A percentile compares a stretch with the other conserved stretches of the same genome.
Conservation (phyloP, 352 stramenopile species). For the Phytophthora nicotianae region DNA sequence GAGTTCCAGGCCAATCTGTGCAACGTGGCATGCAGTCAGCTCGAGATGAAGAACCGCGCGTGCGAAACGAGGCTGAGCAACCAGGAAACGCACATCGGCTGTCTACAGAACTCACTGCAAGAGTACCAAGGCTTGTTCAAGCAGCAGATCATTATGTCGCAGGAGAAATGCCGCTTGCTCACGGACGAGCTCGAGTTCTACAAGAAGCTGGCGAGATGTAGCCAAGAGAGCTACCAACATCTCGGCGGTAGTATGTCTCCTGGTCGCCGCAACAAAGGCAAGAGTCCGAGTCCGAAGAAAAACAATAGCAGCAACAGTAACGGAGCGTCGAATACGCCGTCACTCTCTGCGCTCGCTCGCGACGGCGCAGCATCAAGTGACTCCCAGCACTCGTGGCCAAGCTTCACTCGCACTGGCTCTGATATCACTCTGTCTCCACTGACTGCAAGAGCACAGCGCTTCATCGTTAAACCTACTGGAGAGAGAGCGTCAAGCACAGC, state of each 20-base stretch:
- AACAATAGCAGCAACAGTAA: constrained; percentile 8
- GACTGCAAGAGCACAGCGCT: constrained; percentile 37
- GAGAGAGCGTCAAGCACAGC: constrained; percentile 12
- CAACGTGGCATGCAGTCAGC: constrained; percentile 63
- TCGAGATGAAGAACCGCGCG: constrained; percentile 73
- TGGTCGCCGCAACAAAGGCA: constrained; percentile 32
- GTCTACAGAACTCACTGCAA: constrained; percentile 74
- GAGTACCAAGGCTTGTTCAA: constrained; percentile 85
- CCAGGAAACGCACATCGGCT: constrained; percentile 77
- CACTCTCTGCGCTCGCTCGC: constrained; percentile 10
- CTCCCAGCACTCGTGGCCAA: constrained; percentile 14
- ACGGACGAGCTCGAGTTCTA: constrained; percentile 84
- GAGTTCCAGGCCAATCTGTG: constrained; percentile 70
- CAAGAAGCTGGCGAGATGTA: constrained; percentile 77
- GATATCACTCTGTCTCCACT: constrained; percentile 27
- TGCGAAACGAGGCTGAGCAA: constrained; percentile 73
- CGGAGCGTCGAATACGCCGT: constrained; percentile 6
- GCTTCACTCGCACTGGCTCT: constrained; percentile 18
- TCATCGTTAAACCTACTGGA: constrained; percentile 46
- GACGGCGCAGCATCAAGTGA: constrained; percentile 3
- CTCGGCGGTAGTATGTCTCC: constrained; percentile 24
- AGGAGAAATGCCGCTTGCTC: constrained; percentile 77
- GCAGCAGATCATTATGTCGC: constrained; percentile 83
- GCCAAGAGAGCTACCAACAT: constrained; percentile 43
- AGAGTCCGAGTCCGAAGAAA: constrained; percentile 34